Evolutionary conservation across 371 early-diverging fungal genomes (phyloP).

Genomic region (Dinochytrium kinnereticum): DNA sequence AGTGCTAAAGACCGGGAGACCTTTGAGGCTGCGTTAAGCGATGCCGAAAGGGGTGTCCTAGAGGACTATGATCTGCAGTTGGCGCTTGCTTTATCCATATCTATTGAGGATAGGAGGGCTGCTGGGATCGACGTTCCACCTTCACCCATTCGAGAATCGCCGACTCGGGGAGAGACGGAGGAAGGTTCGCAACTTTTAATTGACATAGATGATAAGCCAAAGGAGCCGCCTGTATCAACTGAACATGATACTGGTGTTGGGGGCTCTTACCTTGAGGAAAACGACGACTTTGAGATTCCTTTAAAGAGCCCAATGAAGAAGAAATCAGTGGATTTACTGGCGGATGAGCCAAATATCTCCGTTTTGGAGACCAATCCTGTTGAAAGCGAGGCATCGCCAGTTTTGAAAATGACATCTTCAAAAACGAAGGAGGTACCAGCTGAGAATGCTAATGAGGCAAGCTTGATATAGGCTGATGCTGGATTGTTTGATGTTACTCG

Average conservation of each 20-base stretch:
- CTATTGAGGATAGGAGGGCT: constrained; percentile 17
- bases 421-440: too few species aligned
- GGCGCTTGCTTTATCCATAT: constrained; percentile 52
- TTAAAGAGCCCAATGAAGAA: background rate
- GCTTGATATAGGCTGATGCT: too few species aligned
- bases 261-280: background rate
- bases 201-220: constrained; percentile 10
- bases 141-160: background rate
- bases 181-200: background rate
- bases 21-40: constrained; percentile 28
- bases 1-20: constrained; percentile 12
- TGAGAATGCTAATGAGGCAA: too few species aligned
- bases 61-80: constrained; percentile 57
- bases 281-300: background rate
- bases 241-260: background rate
- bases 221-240: background rate
- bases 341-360: too few species aligned
- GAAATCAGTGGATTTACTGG: background rate
- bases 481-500: too few species aligned
- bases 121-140: background rate
- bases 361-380: too few species aligned
- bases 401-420: too few species aligned
- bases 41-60: constrained; percentile 28
- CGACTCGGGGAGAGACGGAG: too few species aligned
- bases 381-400: too few species aligned